A percentile compares a stretch with the other conserved stretches of the same genome.
Conservation (phyloP, 768 basidiomycete species). For the Suillus bovinus region DNA sequence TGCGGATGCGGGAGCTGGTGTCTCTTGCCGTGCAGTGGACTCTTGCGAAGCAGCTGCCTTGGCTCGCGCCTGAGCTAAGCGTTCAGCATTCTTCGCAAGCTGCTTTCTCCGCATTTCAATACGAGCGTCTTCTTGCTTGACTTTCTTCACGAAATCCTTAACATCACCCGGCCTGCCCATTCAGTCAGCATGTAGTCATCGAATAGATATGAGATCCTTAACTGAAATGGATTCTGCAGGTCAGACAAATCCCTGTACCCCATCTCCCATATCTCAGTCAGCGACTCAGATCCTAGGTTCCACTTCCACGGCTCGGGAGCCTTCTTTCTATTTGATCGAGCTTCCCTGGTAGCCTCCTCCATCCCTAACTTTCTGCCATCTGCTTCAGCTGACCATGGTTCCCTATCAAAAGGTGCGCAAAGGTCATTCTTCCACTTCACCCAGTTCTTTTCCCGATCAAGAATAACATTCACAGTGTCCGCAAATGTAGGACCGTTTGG, state of each 20-base stretch:
- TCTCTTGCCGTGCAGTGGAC: conserved; percentile 19
- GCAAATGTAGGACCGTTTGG: conserved; percentile 78
- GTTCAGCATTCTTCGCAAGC: conserved; percentile 39
- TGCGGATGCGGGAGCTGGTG: conserved; percentile 12
- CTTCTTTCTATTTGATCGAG: conserved; percentile 55
- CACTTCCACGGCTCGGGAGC: conserved; percentile 64
- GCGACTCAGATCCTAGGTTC: conserved; percentile 62
- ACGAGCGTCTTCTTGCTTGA: conserved; percentile 63
- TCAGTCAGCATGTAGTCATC: conserved; percentile 7
- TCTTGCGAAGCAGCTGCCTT: conserved; percentile 39
- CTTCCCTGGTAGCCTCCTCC: conserved; percentile 58
- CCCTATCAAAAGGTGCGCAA: conserved; percentile 78
- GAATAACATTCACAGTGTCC: conserved; percentile 67
- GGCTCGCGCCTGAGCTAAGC: conserved; percentile 42
- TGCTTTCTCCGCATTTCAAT: conserved; percentile 53
- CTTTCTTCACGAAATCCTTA: conserved; percentile 70
- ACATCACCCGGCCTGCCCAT: conserved; percentile 64
- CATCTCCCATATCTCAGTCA: conserved; percentile 85
- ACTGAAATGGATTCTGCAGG: conserved; percentile 69
- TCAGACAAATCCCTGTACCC: conserved; percentile 68
- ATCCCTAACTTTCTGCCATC: conserved; percentile 53
- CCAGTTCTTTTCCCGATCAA: conserved; percentile 89
- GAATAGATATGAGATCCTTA: conserved; percentile 28
- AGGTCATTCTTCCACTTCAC: conserved; percentile 86
- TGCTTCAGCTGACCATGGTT: conserved; percentile 55